Evolutionary conservation across 306 rosid genomes (phyloP).

Genomic region (Vachellia collinsii): DNA sequence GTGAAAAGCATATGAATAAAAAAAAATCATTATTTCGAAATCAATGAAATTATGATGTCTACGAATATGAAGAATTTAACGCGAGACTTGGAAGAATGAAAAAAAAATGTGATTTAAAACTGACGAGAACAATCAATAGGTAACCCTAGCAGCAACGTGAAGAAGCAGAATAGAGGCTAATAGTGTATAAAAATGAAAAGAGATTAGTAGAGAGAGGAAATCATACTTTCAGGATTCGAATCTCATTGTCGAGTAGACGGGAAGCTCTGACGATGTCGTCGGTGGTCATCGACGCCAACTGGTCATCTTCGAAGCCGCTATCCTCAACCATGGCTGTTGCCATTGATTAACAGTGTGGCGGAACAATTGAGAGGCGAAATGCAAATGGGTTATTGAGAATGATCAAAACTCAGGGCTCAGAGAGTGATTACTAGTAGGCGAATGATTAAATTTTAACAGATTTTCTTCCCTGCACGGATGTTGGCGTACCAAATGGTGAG

Average conservation of each 20-base stretch:
- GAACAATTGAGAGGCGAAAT: background rate
- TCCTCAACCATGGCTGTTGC: slow-evolving; percentile 85
- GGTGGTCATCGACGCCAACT: slow-evolving; percentile 69
- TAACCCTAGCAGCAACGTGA: slow-evolving; percentile 26
- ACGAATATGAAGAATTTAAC: background rate
- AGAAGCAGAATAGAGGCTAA: background rate
- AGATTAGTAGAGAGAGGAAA: background rate
- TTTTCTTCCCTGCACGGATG: background rate
- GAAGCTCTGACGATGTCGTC: slow-evolving; percentile 84
- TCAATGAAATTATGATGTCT: background rate
- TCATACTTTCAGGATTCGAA: slow-evolving; percentile 82
- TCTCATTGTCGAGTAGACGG: slow-evolving; percentile 87
- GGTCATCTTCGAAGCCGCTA: slow-evolving; percentile 76
- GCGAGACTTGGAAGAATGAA: background rate
- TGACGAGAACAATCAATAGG: background rate
- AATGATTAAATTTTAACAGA: background rate
- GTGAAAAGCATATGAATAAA: background rate
- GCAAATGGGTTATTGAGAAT: background rate
- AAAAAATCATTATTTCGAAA: background rate
- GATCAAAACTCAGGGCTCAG: background rate
- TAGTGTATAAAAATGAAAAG: background rate
- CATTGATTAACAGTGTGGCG: slow-evolving; percentile 42
- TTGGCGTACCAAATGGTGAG: background rate
- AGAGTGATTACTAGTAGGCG: background rate
- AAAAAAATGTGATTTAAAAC: background rate